These are phyloP conservation scores for Lasiodiplodia theobromae DNA, from an alignment of 2,329 filamentous ascomycete genomes.

Conservation along the genomic window DNA sequence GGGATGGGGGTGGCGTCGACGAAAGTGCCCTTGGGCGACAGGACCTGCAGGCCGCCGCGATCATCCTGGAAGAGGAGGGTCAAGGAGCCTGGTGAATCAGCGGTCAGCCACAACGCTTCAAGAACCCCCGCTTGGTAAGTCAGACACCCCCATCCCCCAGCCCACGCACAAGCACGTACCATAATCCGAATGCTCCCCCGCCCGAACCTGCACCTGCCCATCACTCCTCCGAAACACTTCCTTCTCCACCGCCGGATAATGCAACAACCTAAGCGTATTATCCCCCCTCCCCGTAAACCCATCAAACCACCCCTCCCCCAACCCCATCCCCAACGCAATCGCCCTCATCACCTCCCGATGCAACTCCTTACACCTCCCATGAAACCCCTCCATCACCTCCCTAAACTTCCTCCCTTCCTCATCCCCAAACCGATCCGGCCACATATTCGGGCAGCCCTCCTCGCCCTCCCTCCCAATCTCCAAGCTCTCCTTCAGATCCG, in stretches of 20 bases:
- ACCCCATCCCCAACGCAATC: constrained; percentile 80
- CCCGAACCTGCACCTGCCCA: constrained; percentile 75
- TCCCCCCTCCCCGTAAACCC: constrained; percentile 66
- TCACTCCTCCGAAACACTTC: constrained; percentile 71
- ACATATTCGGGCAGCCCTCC: constrained; percentile 73
- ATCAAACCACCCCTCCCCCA: constrained; percentile 79
- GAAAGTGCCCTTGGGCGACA: constrained; percentile 77
- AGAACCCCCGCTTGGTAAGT: neutral
- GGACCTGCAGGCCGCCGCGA: constrained; percentile 48
- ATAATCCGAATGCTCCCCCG: constrained; percentile 79
- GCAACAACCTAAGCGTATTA: constrained; percentile 69
- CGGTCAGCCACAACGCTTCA: neutral
- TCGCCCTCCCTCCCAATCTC: constrained; percentile 69
- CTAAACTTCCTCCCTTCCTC: constrained; percentile 68
- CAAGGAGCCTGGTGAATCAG: constrained; percentile 46
- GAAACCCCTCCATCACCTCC: constrained; percentile 76
- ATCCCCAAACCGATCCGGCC: constrained; percentile 67
- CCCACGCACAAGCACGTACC: constrained; percentile 38
- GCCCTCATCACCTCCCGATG: constrained; percentile 83
- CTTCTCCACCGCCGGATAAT: constrained; percentile 74
- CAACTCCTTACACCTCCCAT: constrained; percentile 73
- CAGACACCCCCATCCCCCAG: too few relatives aligned
- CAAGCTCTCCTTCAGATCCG: constrained; percentile 64
- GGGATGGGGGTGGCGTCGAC: constrained; percentile 84
- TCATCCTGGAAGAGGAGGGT: constrained; percentile 57